These are phyloP conservation scores for Mortierella sp. DNA, from an alignment of 371 early-diverging fungal species.

Conservation along the genomic window DNA sequence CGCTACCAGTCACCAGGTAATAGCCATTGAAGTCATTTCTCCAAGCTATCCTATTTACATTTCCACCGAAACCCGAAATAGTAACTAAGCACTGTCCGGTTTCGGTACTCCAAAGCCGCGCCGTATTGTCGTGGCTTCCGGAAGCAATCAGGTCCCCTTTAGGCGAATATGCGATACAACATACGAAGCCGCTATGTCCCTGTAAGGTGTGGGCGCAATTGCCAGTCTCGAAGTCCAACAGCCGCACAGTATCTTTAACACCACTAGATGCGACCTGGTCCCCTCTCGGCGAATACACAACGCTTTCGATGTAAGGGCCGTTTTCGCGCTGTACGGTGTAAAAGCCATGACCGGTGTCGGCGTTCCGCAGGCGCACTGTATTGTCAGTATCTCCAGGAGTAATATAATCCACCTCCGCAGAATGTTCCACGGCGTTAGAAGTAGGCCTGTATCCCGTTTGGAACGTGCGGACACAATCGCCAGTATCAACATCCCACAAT, in stretches of 20 bases:
- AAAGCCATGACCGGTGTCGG: not conserved
- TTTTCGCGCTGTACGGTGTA: not conserved
- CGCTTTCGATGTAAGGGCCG: not conserved
- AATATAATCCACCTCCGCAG: not conserved
- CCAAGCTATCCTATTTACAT: not conserved
- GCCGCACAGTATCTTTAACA: not conserved
- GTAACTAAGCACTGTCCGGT: not conserved
- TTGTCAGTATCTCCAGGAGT: not conserved
- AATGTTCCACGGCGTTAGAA: not conserved
- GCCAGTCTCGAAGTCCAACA: not conserved
- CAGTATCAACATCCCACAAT: constrained; percentile 4
- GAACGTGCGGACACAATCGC: not conserved
- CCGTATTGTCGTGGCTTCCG: not conserved
- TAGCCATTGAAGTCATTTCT: not conserved
- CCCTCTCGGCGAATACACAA: not conserved
- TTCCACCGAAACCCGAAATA: not conserved
- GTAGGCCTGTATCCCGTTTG: not conserved
- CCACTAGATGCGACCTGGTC: not conserved
- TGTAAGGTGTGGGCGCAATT: not conserved
- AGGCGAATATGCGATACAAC: not conserved
- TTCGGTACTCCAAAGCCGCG: not conserved
- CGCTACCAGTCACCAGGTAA: not conserved
- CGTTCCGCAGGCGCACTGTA: not conserved
- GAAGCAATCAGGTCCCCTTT: not conserved
- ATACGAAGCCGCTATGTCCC: not conserved